A percentile compares a stretch with the other conserved stretches of the same genome.
These are phyloP conservation scores for Cicer judaicum DNA, from an alignment of 306 rosid species.

Conservation along the genomic window DNA sequence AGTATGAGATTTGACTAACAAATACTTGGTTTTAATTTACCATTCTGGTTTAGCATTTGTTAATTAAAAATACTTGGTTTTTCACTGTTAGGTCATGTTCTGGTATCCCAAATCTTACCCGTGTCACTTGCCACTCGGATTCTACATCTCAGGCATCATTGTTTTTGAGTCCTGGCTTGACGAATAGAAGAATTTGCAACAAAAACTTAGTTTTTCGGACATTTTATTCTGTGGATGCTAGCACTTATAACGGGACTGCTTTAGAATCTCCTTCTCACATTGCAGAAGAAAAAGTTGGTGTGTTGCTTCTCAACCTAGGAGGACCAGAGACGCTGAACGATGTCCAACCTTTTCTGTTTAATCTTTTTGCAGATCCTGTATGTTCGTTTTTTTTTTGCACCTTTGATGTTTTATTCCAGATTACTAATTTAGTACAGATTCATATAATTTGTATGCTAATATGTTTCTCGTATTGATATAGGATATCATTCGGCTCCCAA, in stretches of 20 bases:
- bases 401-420: neutral
- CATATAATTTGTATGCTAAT: conserved; percentile 32
- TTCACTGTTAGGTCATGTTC: conserved; percentile 55
- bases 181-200: conserved; percentile 48
- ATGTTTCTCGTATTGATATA: conserved; percentile 42
- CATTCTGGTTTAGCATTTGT: neutral
- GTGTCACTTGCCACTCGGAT: conserved; percentile 45
- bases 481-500: conserved; percentile 98
- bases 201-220: conserved; percentile 50
- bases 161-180: conserved; percentile 45
- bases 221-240: conserved; percentile 56
- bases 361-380: conserved; percentile 98
- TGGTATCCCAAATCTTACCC: conserved; percentile 33
- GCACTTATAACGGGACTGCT: conserved; percentile 52
- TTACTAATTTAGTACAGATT: neutral
- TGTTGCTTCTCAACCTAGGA: conserved; percentile 93
- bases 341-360: conserved; percentile 93
- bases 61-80: conserved; percentile 17
- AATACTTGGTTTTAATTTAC: conserved; percentile 15
- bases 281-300: conserved; percentile 84
- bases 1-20: neutral
- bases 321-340: conserved; percentile 96
- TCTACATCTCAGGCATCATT: conserved; percentile 51
- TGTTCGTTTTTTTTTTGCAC: conserved; percentile 32
- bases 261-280: conserved; percentile 55